Evolutionary conservation across 2,329 filamentous ascomycete species (phyloP), one percentile per base, ranked within the genome.

Genomic region (Monilinia polystroma): DNA sequence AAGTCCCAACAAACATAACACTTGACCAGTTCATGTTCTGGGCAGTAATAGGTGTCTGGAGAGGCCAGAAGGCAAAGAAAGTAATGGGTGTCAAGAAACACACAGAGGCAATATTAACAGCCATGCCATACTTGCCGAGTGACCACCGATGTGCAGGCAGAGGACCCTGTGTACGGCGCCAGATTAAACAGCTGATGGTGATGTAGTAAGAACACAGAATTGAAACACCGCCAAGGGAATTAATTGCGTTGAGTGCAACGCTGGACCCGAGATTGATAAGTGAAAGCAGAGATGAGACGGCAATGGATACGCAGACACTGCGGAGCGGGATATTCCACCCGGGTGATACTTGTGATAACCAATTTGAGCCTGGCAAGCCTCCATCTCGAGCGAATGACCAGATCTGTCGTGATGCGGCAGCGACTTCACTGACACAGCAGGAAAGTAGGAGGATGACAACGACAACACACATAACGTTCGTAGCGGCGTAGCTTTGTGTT

Each of bases 141-240:
- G 72, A 75, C 77, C 78, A 81, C 32, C 80, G 78, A 5, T 75
- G 73, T 16, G 73, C 68, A 0, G 79, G 80, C 3, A 82, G 74
- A 0, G 78, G 76, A 20, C 75, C 76, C 20, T 68, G 68, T 29
- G 80, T 68, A n/a, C 80, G 78, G 32, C 68, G 67, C 41, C 62
- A 64, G 18, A 70, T 56, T 12, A 83, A 72, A 66, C 80, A 78
- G 23, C 75, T 66, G 58, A 81, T 77, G 23, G 80, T 80, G 51
- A 83, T 76, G 43, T 84, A 77, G 71, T 85, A 85, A 20, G 81
- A 82, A n/a, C 78, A 78, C 54, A 84, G 80, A 18, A 84, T 77
- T 1, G 80, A 78, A 43, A 77, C 79, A 55, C 82, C 77, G 49
- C 80, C 80, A 23, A 85, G 77, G 1, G 81, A 83, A 20, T 81